Base-by-base conservation (phyloP, 1,284 basidiomycete genomes). In the Puccinia hordei region DNA sequence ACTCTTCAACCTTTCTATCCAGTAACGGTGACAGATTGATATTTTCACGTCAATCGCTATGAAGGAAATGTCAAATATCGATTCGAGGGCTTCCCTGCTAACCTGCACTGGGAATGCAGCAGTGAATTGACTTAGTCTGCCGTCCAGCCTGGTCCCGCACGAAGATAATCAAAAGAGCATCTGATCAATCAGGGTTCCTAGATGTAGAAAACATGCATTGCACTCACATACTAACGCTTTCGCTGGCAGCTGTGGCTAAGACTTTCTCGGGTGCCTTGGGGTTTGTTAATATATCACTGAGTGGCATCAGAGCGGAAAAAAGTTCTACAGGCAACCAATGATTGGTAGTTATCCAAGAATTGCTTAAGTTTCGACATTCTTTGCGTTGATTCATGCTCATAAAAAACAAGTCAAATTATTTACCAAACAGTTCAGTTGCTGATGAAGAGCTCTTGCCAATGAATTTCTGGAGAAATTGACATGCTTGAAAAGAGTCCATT, bases 391-490 rank as follows among this genome's bases (percentile, higher is more conserved):
- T 33, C 27, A 8, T 6, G 33, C 17, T 15, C 2, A 35, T 38
- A 38, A 17, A 55, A 46, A 19, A 30, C 30, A 15, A 10, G 35
- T 38, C 6, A n/a, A 2, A n/a, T 27, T 55, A 33, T 30, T 53
- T 33, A 51, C 69, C 69, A 2, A 72, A 55, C n/a, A 72, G 69
- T 53, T 72, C 49, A 13, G 22, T 13, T 10, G 19, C 33, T 15
- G 69, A 72, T 19, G 69, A 72, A 6, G 69, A 72, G 24, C 17
- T 55, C 24, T 35, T 55, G n/a, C 69, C 69, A n/a, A 72, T 51
- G 69, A 55, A 72, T 22, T 17, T 53, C 9, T 72, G 69, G 27
- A 72, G 44, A 53, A 27, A 51, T 72, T 72, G 69, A 44, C 69
- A 72, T 6, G 69, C 49, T 72, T 72, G 24, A n/a, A 72, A 38